Percentiles rank a stretch among this genome's conserved stretches.
These are phyloP conservation scores for Scytalidium sp. DNA, from an alignment of 2,329 filamentous ascomycete species.

Conservation along the genomic window DNA sequence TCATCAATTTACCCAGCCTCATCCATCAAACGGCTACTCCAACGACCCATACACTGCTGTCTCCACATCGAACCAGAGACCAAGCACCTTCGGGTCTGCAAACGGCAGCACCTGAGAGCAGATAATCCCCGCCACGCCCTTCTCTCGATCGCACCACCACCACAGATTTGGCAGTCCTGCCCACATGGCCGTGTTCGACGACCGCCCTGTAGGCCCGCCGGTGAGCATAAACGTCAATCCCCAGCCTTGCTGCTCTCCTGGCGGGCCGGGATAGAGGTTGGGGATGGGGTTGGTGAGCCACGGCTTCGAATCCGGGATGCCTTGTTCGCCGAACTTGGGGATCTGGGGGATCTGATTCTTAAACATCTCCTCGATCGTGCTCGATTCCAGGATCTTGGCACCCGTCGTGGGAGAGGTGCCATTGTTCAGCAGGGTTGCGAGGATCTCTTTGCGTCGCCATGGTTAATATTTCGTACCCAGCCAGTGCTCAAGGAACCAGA, in stretches of 20 bases:
- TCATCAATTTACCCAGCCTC: no score
- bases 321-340: conserved; percentile 46
- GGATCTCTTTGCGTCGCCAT: conserved; percentile 43
- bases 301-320: conserved; percentile 43
- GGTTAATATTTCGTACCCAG: no score
- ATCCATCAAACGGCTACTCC: no score
- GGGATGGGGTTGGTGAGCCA: conserved; percentile 42
- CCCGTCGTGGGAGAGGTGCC: conserved; percentile 57
- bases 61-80: conserved; percentile 4
- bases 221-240: conserved; percentile 55
- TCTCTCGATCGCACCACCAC: conserved; percentile 61
- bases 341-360: conserved; percentile 56
- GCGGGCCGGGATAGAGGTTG: conserved; percentile 44
- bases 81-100: conserved; percentile 13
- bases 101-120: conserved; percentile 49
- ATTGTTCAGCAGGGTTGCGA: conserved; percentile 59
- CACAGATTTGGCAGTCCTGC: conserved; percentile 55
- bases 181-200: conserved; percentile 49
- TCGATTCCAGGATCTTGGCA: conserved; percentile 48
- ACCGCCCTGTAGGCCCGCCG: conserved; percentile 48
- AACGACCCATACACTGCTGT: not conserved
- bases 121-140: conserved; percentile 50
- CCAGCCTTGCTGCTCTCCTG: conserved; percentile 55
- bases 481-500: no score
- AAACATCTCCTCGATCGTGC: conserved; percentile 61